Conservation (phyloP, 164 flowering plant species). For the Hamamelis virginiana region DNA sequence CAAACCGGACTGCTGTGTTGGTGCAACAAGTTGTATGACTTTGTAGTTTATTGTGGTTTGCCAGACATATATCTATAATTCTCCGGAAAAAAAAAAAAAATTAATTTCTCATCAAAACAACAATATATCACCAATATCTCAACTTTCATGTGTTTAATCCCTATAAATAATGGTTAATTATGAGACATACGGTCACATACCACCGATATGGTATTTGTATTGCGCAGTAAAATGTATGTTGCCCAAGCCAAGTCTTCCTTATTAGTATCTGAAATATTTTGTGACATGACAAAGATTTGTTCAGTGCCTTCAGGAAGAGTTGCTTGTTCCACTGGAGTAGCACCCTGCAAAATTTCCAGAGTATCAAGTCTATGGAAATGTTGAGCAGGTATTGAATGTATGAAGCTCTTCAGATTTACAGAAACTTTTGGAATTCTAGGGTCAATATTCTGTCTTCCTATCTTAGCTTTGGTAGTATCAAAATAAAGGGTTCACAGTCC, state of each 20-base stretch:
- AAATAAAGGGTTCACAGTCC: neutral
- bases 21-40: no score
- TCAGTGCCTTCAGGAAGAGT: slow-evolving; percentile 57
- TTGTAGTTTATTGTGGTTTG: no score
- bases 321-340: slow-evolving; percentile 39
- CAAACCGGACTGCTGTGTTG: no score
- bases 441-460: neutral
- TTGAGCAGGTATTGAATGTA: neutral
- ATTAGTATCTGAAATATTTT: slow-evolving; percentile 37
- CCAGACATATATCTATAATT: no score
- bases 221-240: slow-evolving; percentile 71
- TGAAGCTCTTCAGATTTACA: neutral
- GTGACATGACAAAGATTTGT: slow-evolving; percentile 79
- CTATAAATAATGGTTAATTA: neutral
- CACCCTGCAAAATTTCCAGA: slow-evolving; percentile 51
- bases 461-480: neutral
- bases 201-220: slow-evolving; percentile 75
- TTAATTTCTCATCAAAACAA: neutral
- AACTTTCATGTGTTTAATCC: neutral
- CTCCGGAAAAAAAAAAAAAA: neutral
- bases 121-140: neutral
- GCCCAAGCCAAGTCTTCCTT: slow-evolving; percentile 93
- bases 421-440: neutral
- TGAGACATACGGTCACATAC: slow-evolving; percentile 67
- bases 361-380: neutral